phyloP scores from a whole-genome alignment of 306 rosid genomes.

The Lithocarpus polystachyus region DNA sequence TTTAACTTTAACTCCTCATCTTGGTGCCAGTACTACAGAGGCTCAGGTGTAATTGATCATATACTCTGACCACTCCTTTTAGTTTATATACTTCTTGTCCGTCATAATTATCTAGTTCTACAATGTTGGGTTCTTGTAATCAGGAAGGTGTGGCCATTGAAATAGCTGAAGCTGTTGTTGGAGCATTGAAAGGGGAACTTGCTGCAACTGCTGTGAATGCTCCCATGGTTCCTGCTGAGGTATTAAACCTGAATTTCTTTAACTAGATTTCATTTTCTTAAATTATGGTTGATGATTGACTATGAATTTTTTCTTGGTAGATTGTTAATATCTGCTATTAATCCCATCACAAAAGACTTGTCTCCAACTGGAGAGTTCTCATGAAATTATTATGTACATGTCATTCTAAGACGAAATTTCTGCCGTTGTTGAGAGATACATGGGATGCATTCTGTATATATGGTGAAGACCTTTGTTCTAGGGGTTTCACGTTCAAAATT shows the following conservation, averaged over 20 bases:
- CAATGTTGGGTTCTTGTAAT: background rate
- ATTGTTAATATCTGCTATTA: background rate
- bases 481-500: background rate
- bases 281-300: background rate
- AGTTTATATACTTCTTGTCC: background rate
- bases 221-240: slow-evolving; percentile 99
- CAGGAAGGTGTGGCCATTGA: slow-evolving; percentile 99
- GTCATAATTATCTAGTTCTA: background rate
- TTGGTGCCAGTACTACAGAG: slow-evolving; percentile 96
- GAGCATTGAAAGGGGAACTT: slow-evolving; percentile 94
- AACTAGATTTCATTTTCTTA: background rate
- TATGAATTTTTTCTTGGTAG: background rate
- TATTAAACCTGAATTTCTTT: slow-evolving; percentile 17
- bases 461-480: background rate
- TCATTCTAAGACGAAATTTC: background rate
- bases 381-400: background rate
- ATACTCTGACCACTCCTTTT: background rate
- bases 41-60: slow-evolving; percentile 62
- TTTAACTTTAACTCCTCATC: slow-evolving; percentile 93
- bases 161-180: slow-evolving; percentile 97
- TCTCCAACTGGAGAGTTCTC: background rate
- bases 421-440: background rate
- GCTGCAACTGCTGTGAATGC: slow-evolving; percentile 99
- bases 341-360: background rate
- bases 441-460: background rate